Percentiles rank a stretch among this genome's conserved stretches.
These are phyloP conservation scores for Sporothrix variecibatus DNA, from an alignment of 2,329 filamentous ascomycete genomes.

Conservation along the genomic window DNA sequence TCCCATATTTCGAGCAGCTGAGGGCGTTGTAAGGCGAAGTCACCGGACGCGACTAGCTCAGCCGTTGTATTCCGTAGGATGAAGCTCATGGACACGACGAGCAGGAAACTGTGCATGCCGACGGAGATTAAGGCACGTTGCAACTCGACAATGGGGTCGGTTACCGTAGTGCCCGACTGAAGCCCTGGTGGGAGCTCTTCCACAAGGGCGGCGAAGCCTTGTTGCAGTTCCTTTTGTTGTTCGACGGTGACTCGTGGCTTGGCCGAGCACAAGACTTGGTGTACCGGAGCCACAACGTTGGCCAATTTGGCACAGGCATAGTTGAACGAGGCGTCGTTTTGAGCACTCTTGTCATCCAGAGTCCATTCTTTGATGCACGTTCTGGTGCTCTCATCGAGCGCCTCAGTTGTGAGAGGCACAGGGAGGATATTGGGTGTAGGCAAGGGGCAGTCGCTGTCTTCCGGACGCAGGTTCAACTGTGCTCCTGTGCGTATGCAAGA, in stretches of 20 bases:
- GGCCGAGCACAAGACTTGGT: slow-evolving; percentile 24
- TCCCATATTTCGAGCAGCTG: slow-evolving; percentile 27
- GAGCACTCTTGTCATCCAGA: neutral
- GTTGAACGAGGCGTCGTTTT: slow-evolving; percentile 19
- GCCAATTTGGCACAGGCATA: neutral
- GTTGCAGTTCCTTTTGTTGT: slow-evolving; percentile 6
- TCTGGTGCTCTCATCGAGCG: neutral
- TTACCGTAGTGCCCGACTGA: slow-evolving; percentile 1
- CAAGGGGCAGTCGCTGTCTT: slow-evolving; percentile 32
- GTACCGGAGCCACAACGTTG: slow-evolving; percentile 3
- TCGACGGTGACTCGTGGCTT: neutral
- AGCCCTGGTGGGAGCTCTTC: slow-evolving; percentile 4
- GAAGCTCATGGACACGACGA: slow-evolving; percentile 13
- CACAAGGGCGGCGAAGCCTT: slow-evolving; percentile 6
- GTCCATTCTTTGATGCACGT: neutral
- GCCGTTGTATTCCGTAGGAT: neutral
- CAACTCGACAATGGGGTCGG: slow-evolving; percentile 17
- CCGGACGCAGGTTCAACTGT: slow-evolving; percentile 28
- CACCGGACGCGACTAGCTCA: neutral
- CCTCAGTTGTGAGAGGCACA: neutral
- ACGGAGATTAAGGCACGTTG: slow-evolving; percentile 23
- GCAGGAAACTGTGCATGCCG: slow-evolving; percentile 24
- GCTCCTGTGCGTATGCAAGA: slow-evolving; percentile 32
- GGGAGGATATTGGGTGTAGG: neutral
- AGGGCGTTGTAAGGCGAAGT: slow-evolving; percentile 3